A percentile compares a stretch with the other conserved stretches of the same genome.
These are phyloP conservation scores for Sphaerulina musiva DNA, from an alignment of 2,329 filamentous ascomycete genomes.

Conservation along the genomic window DNA sequence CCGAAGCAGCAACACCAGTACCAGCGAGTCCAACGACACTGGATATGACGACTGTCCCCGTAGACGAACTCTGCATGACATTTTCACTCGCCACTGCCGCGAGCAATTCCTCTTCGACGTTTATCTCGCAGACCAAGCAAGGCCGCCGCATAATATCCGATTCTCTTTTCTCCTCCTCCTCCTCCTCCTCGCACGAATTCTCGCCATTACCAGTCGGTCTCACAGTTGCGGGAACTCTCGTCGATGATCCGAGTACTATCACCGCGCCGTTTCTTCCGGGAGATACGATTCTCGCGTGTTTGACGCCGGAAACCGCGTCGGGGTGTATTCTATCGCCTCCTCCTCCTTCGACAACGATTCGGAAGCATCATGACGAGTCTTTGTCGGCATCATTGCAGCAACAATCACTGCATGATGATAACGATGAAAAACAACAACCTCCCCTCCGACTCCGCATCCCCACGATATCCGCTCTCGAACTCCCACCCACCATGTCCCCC, in stretches of 20 bases:
- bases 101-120: conserved; percentile 7
- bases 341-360: neutral
- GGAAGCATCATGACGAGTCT: conserved; percentile 1
- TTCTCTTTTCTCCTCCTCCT: neutral
- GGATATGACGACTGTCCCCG: conserved; percentile 7
- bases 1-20: neutral
- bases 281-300: conserved; percentile 8
- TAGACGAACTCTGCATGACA: conserved; percentile 12
- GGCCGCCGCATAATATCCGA: neutral
- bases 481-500: conserved; percentile 7
- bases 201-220: conserved; percentile 6
- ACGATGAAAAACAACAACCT: no score
- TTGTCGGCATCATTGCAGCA: no score
- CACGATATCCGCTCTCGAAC: no score
- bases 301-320: neutral
- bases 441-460: no score
- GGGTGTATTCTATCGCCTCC: conserved; percentile 6
- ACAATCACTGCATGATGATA: no score
- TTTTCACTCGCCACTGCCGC: conserved; percentile 11
- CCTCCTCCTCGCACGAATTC: no score
- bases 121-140: conserved; percentile 5
- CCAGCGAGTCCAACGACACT: conserved; percentile 9
- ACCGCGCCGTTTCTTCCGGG: conserved; percentile 12
- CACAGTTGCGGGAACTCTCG: conserved; percentile 7
- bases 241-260: conserved; percentile 11